Evolutionary conservation across 768 basidiomycete genomes (phyloP).

Genomic region (Pulveroboletus sp.): DNA sequence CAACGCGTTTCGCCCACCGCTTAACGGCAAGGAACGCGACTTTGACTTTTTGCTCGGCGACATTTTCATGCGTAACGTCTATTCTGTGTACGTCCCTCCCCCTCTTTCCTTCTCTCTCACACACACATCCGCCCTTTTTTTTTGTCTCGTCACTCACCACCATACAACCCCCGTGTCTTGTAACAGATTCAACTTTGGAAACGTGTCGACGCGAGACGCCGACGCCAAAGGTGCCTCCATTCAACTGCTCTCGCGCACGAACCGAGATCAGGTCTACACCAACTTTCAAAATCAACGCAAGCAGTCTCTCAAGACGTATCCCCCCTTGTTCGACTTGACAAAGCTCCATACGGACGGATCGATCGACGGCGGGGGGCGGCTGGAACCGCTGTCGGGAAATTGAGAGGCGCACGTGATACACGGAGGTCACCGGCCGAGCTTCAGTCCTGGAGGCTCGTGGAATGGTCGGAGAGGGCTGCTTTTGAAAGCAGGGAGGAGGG

Average conservation of each 20-base stretch:
- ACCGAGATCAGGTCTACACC: slow-evolving; percentile 31
- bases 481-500: not conserved
- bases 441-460: not conserved
- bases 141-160: not conserved
- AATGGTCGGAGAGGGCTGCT: not conserved
- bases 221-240: slow-evolving; percentile 31
- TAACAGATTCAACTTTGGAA: slow-evolving; percentile 41
- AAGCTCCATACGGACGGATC: slow-evolving; percentile 21
- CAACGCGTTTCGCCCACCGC: slow-evolving; percentile 30
- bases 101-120: too few relatives aligned
- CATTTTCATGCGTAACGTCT: slow-evolving; percentile 44
- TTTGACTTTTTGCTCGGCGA: slow-evolving; percentile 41
- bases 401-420: not conserved
- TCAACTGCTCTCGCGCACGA: slow-evolving; percentile 37
- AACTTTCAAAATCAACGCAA: slow-evolving; percentile 21
- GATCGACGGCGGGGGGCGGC: slow-evolving; percentile 15
- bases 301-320: slow-evolving; percentile 12
- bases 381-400: slow-evolving; percentile 9
- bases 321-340: slow-evolving; percentile 22
- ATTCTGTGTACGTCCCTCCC: slow-evolving; percentile 33
- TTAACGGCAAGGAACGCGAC: slow-evolving; percentile 22
- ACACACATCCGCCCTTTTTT: too few relatives aligned
- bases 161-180: not conserved
- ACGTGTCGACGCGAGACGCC: slow-evolving; percentile 12
- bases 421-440: not conserved